Evolutionary conservation across 148 eudicot species (phyloP).

Genomic region (Limonium bicolor): DNA sequence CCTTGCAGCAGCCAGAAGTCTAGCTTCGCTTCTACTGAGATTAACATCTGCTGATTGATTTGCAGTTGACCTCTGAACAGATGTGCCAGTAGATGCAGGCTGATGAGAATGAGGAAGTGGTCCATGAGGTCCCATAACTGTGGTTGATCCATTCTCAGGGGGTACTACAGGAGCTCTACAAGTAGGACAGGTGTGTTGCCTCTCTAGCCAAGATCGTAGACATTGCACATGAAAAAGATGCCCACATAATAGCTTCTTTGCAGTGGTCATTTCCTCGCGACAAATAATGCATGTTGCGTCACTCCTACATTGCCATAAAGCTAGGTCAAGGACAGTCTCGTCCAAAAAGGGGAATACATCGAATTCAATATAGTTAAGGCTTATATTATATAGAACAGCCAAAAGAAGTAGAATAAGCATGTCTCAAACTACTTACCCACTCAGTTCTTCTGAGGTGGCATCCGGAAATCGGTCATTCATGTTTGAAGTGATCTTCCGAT

Average conservation of each 20-base stretch:
- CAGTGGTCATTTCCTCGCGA: constrained; percentile 94
- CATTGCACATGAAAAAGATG: constrained; percentile 95
- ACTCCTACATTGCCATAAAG: constrained; percentile 49
- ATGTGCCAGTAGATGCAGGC: constrained; percentile 25
- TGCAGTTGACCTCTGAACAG: constrained; percentile 34
- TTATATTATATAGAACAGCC: too few relatives aligned
- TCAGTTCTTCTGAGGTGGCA: constrained; percentile 83
- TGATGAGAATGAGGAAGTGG: constrained; percentile 33
- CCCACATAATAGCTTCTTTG: constrained; percentile 79
- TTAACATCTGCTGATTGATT: constrained; percentile 20
- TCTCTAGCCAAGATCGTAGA: constrained; percentile 91
- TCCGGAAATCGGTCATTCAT: constrained; percentile 99
- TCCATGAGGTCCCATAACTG: constrained; percentile 27
- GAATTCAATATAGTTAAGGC: too few relatives aligned
- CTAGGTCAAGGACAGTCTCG: too few relatives aligned
- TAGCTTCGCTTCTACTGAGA: constrained; percentile 44
- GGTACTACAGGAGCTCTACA: constrained; percentile 96
- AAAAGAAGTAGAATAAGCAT: too few relatives aligned
- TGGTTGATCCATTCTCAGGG: constrained; percentile 44
- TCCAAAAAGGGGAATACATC: too few relatives aligned
- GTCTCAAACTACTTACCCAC: constrained; percentile 41
- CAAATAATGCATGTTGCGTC: constrained; percentile 94
- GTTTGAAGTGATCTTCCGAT: constrained; percentile 88
- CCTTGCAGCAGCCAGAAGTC: constrained; percentile 86
- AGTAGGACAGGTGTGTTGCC: constrained; percentile 91